A percentile compares a stretch with the other conserved stretches of the same genome.
These are phyloP conservation scores for Phytophthora megakarya DNA, from an alignment of 352 stramenopile species.

Conservation along the genomic window DNA sequence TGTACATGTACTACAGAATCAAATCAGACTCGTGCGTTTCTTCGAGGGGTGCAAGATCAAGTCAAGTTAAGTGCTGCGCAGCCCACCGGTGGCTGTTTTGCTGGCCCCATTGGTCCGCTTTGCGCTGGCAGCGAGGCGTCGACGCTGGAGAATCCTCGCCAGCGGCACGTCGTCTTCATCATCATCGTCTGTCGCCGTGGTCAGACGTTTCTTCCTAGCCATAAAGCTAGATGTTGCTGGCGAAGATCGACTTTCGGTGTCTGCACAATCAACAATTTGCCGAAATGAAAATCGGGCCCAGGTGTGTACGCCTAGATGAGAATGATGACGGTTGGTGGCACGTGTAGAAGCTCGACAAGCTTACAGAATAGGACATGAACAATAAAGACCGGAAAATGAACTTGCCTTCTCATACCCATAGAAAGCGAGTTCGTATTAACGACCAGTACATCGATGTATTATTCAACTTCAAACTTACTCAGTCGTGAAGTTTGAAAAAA, in stretches of 20 bases:
- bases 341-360: conserved; percentile 20
- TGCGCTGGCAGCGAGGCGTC: conserved; percentile 10
- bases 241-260: conserved; percentile 11
- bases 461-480: no score
- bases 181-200: background rate
- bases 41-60: conserved; percentile 3
- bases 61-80: conserved; percentile 29
- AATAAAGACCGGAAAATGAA: no score
- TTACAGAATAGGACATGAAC: no score
- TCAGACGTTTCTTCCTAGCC: conserved; percentile 16
- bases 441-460: no score
- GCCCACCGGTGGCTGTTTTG: conserved; percentile 6
- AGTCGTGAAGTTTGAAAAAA: no score
- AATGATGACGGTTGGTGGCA: conserved; percentile 25
- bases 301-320: conserved; percentile 12
- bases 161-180: conserved; percentile 36
- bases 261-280: conserved; percentile 9
- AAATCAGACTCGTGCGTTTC: conserved; percentile 14
- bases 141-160: conserved; percentile 21
- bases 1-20: conserved; percentile 17
- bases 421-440: no score
- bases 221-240: conserved; percentile 17
- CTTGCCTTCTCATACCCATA: no score
- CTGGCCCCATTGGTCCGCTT: conserved; percentile 25
- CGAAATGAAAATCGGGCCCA: background rate